Base-by-base conservation (phyloP, 1,284 basidiomycete species). In the Leccinum discolor region DNA sequence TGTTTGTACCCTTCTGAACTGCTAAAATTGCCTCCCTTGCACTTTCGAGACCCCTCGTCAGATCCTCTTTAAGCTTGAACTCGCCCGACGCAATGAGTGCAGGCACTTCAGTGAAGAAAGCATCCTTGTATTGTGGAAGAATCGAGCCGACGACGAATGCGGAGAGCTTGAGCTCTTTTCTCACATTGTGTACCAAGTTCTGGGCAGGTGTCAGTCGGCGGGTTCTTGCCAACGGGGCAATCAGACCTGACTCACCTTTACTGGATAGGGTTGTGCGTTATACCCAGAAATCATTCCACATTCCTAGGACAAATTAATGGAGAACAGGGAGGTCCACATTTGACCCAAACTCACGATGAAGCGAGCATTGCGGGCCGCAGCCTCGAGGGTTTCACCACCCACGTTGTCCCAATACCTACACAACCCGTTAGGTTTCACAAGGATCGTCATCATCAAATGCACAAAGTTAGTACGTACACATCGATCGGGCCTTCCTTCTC, bases 301-400 rank as follows among this genome's bases (percentile, higher is more conserved):
- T 65, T 73, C 68, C 71, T 71, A 29, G 18, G 50, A 56, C 61
- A 35, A 32, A 23, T n/a, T 32, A 14, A 62, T 12, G 12, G 3
- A 7, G 8, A 32, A 35, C 6, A 2, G 7, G 16, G 32, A 0
- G 1, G 32, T 6, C 5, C 2, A 18, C n/a, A 10, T 26, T 8
- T 6, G 6, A 12, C 5, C 35, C 8, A 5, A 16, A 65, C 73
- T 65, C 16, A 67, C 71, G 14, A 72, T 66, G 71, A 92, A 86
- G 3, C 87, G 78, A 0, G 85, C 88, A 44, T 80, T 71, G 2
- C 73, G 74, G 26, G 83, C 83, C 40, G 90, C 82, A 61, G 81
- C 79, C 60, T 91, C 88, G 16, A 91, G 80, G 3, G 60, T 50
- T 42, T 67, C 57, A 2, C 68, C 66, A 23, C 68, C 66, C 12